Conservation (phyloP, 176 grass and related monocot species). For the Calamus simplicifolius region DNA sequence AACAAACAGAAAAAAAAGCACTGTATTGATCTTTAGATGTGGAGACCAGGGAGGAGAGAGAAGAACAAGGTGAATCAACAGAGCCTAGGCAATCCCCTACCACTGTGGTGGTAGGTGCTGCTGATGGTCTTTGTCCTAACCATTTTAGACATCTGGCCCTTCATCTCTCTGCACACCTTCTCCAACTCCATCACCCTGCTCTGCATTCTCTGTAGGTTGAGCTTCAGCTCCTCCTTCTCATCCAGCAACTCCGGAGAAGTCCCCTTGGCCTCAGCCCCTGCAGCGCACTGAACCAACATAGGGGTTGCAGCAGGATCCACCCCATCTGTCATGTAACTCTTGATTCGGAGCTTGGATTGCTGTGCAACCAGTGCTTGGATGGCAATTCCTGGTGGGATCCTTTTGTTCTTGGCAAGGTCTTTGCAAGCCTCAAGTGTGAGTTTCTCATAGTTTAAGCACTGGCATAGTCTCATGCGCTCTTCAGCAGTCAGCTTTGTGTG, state of each 20-base stretch:
- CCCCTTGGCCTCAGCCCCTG: neutral
- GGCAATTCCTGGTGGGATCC: slow-evolving; percentile 62
- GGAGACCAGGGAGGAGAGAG: no score
- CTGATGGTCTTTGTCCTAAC: slow-evolving; percentile 34
- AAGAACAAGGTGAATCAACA: slow-evolving; percentile 25
- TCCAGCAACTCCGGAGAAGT: slow-evolving; percentile 14
- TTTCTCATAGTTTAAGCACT: slow-evolving; percentile 95
- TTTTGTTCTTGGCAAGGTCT: slow-evolving; percentile 69
- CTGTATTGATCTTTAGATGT: no score
- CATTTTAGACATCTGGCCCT: slow-evolving; percentile 60
- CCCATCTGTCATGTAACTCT: neutral
- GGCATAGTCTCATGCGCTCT: slow-evolving; percentile 55
- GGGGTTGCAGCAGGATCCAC: slow-evolving; percentile 26
- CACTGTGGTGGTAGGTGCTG: slow-evolving; percentile 29
- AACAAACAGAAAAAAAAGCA: no score
- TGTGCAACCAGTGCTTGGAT: slow-evolving; percentile 76
- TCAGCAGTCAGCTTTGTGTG: slow-evolving; percentile 41
- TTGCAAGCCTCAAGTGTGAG: slow-evolving; percentile 85
- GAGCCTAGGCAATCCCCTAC: slow-evolving; percentile 58
- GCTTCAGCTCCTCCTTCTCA: slow-evolving; percentile 54
- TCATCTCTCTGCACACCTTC: slow-evolving; percentile 74
- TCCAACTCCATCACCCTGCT: slow-evolving; percentile 74
- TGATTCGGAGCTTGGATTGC: slow-evolving; percentile 44
- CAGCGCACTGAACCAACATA: neutral
- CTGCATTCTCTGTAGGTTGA: slow-evolving; percentile 74